phyloP scores from a whole-genome alignment of 2,329 filamentous ascomycete genomes.

The Diaporthe citrichinensis region DNA sequence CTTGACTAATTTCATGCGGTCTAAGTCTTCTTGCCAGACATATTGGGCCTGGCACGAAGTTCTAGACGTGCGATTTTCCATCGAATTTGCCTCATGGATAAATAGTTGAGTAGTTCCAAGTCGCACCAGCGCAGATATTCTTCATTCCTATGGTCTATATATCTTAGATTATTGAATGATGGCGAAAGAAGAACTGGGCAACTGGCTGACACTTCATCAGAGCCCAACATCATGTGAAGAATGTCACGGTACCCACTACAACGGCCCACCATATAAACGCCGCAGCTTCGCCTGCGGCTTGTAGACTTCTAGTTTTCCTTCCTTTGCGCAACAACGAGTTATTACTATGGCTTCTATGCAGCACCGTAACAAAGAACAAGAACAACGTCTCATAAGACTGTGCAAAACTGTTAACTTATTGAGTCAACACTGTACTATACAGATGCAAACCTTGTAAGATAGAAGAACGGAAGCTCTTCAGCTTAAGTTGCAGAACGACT shows the following conservation, averaged over 20 bases:
- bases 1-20: neutral
- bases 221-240: neutral
- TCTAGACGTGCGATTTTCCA: neutral
- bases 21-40: no score
- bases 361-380: neutral
- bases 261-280: no score
- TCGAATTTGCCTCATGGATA: neutral
- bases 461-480: neutral
- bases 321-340: no score
- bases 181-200: neutral
- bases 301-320: no score
- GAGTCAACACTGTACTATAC: neutral
- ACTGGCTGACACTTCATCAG: neutral
- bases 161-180: neutral
- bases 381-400: neutral
- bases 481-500: neutral
- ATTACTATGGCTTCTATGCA: no score
- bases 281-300: no score
- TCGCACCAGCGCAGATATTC: no score
- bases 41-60: neutral
- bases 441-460: neutral
- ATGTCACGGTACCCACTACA: no score
- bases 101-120: neutral
- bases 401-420: neutral
- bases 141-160: neutral